Conservation (phyloP, 139 green algal species). For the Chlorella vulgaris region DNA sequence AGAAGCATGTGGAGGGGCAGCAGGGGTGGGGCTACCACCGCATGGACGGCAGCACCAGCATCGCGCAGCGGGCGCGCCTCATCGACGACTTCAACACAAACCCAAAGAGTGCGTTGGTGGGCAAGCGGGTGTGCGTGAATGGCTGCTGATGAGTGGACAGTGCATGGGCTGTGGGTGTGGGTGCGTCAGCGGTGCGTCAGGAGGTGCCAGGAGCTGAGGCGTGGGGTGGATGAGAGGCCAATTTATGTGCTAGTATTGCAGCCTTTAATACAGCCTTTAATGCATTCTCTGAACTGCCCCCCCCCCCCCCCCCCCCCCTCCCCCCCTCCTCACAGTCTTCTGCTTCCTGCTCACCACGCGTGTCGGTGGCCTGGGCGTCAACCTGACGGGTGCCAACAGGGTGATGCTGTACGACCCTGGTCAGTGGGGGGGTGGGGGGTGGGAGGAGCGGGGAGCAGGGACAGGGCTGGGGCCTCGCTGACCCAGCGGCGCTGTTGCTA, state of each 20-base stretch:
- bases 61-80: conserved; percentile 71
- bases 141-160: neutral
- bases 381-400: conserved; percentile 93
- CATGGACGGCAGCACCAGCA: conserved; percentile 93
- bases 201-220: too few species aligned
- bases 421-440: neutral
- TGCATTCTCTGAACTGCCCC: neutral
- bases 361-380: conserved; percentile 96
- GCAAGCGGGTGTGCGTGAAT: neutral
- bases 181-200: too few species aligned
- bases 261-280: too few species aligned
- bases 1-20: conserved; percentile 64
- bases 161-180: too few species aligned
- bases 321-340: conserved; percentile 55
- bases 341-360: conserved; percentile 97
- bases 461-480: too few species aligned
- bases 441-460: neutral
- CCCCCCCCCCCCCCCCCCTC: neutral
- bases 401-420: conserved; percentile 94
- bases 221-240: too few species aligned
- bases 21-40: conserved; percentile 78
- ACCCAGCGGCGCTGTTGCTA: too few species aligned
- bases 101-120: conserved; percentile 34
- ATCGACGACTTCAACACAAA: conserved; percentile 92
- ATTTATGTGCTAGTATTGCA: too few species aligned